phyloP scores from a whole-genome alignment of 352 stramenopile species.

The Globisporangium echinulatum region DNA sequence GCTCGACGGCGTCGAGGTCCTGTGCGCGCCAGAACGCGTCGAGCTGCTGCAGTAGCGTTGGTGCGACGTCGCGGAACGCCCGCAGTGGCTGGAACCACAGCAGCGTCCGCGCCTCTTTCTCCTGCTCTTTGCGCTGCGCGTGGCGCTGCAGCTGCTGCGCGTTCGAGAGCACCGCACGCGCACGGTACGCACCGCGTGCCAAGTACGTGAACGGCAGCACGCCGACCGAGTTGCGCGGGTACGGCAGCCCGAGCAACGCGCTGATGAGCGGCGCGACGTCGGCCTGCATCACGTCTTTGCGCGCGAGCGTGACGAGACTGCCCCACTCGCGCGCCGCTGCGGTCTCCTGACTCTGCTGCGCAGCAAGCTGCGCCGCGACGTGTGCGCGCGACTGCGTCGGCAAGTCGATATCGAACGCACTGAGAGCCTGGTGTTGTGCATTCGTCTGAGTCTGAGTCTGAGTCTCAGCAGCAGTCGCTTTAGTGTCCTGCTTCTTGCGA shows the following conservation, averaged over 20 bases:
- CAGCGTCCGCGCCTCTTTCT: constrained; percentile 55
- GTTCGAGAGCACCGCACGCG: constrained; percentile 64
- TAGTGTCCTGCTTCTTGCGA: neutral
- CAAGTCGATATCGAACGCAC: constrained; percentile 52
- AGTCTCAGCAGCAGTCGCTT: neutral
- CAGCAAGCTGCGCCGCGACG: constrained; percentile 47
- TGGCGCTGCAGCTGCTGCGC: constrained; percentile 65
- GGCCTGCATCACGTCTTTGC: constrained; percentile 81
- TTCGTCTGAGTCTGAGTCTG: neutral
- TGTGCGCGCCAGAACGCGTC: constrained; percentile 9
- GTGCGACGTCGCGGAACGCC: constrained; percentile 37
- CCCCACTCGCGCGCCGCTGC: constrained; percentile 37
- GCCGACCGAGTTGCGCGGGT: constrained; percentile 80
- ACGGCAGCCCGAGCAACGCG: constrained; percentile 60
- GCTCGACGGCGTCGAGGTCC: constrained; percentile 30
- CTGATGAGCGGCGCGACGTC: constrained; percentile 76
- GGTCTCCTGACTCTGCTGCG: constrained; percentile 43
- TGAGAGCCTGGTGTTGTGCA: too few relatives aligned
- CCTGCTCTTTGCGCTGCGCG: constrained; percentile 53
- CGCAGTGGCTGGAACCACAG: constrained; percentile 52
- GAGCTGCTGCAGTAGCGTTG: constrained; percentile 24
- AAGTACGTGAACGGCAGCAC: constrained; percentile 72
- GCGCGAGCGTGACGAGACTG: constrained; percentile 30
- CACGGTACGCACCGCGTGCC: constrained; percentile 48
- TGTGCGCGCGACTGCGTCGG: constrained; percentile 63